These are phyloP conservation scores for Colletotrichum tamarilloi DNA, from an alignment of 2,329 filamentous ascomycete species.

Conservation along the genomic window DNA sequence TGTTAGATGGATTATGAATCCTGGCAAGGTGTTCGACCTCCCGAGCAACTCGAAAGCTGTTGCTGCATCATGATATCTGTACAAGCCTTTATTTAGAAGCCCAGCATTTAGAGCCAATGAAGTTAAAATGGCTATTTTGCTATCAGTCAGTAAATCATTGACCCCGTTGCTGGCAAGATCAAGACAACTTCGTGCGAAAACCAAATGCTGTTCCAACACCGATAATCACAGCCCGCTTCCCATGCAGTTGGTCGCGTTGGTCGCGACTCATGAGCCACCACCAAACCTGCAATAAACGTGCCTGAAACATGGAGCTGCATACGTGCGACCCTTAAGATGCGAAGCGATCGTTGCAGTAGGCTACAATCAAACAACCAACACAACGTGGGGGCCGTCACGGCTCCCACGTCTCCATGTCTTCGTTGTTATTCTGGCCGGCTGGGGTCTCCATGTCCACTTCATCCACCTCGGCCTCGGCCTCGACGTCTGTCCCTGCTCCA, in stretches of 20 bases:
- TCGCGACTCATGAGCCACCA: neutral
- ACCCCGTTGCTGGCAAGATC: neutral
- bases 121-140: neutral
- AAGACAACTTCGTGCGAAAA: neutral
- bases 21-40: constrained; percentile 74
- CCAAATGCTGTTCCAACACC: neutral
- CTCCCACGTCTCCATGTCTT: neutral
- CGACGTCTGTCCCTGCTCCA: too few relatives aligned
- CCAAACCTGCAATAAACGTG: neutral
- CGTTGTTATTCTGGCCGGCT: neutral
- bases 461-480: too few relatives aligned
- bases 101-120: neutral
- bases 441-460: neutral
- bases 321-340: neutral
- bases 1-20: constrained; percentile 72
- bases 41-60: constrained; percentile 7
- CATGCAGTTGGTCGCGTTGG: neutral
- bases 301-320: constrained; percentile 17
- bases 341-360: neutral
- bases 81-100: neutral
- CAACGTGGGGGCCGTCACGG: constrained; percentile 16
- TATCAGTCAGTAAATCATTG: neutral
- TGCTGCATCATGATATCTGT: neutral
- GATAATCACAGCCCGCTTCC: neutral
- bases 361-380: constrained; percentile 16